These are phyloP conservation scores for Syncephalis fuscata DNA, from an alignment of 371 early-diverging fungal genomes.

Conservation along the genomic window DNA sequence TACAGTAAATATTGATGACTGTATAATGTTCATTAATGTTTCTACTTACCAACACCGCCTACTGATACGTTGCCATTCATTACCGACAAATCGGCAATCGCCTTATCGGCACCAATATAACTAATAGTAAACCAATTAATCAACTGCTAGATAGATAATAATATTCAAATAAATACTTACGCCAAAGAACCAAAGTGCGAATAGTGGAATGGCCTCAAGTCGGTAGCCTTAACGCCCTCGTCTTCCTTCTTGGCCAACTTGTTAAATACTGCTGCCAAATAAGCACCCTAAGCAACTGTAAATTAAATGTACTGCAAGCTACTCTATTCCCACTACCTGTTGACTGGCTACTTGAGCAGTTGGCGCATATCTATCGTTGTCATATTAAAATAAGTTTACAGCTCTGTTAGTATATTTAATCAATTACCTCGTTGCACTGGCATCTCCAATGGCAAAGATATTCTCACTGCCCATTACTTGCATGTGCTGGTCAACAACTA, in stretches of 20 bases:
- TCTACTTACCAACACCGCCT: slow-evolving; percentile 34
- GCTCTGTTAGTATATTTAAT: too few species aligned
- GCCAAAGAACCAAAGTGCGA: slow-evolving; percentile 74
- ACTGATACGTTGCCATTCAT: slow-evolving; percentile 48
- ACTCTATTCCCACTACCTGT: slow-evolving; percentile 17
- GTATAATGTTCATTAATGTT: background rate
- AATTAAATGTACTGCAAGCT: too few species aligned
- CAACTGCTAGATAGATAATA: background rate
- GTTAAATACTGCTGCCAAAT: slow-evolving; percentile 57
- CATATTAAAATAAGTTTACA: too few species aligned
- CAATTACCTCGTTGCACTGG: slow-evolving; percentile 63
- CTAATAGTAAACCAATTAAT: slow-evolving; percentile 8
- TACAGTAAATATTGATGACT: background rate
- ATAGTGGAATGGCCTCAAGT: slow-evolving; percentile 58
- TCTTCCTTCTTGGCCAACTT: slow-evolving; percentile 26
- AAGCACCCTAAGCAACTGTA: slow-evolving; percentile 28
- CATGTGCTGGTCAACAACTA: slow-evolving; percentile 71
- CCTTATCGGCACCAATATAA: slow-evolving; percentile 78
- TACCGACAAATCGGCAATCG: slow-evolving; percentile 76
- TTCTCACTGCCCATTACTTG: slow-evolving; percentile 50
- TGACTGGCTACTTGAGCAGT: slow-evolving; percentile 88
- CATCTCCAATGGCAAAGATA: slow-evolving; percentile 81
- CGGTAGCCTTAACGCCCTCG: slow-evolving; percentile 11
- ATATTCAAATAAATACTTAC: slow-evolving; percentile 13
- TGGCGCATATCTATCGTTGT: slow-evolving; percentile 57